These are phyloP conservation scores for Penicillium psychrofluorescens DNA, from an alignment of 495 filamentous ascomycete species.

Conservation along the genomic window DNA sequence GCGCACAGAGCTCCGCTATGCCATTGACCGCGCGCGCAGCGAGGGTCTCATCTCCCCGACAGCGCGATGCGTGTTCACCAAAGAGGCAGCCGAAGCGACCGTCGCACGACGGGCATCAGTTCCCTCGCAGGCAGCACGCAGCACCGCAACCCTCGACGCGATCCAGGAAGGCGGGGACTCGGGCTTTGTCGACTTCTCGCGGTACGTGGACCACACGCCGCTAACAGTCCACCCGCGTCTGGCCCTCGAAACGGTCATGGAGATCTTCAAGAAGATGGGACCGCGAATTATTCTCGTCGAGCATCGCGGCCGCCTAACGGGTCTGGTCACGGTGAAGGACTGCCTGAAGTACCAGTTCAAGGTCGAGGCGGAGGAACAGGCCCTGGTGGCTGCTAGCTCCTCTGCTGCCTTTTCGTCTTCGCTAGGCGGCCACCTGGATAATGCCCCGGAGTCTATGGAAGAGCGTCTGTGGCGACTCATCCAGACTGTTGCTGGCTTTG, in stretches of 20 bases:
- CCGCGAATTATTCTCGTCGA: constrained; percentile 92
- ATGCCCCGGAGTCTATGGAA: constrained; percentile 35
- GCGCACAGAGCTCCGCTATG: constrained; percentile 86
- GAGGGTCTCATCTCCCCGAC: constrained; percentile 62
- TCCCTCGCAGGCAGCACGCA: constrained; percentile 14
- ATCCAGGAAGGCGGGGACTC: constrained; percentile 50
- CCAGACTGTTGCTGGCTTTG: constrained; percentile 33
- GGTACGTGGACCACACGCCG: constrained; percentile 85
- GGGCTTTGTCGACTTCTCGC: constrained; percentile 70
- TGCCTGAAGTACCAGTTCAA: constrained; percentile 97
- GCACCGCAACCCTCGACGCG: constrained; percentile 57
- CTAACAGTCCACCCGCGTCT: constrained; percentile 86
- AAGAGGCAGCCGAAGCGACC: constrained; percentile 43
- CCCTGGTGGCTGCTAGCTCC: constrained; percentile 37
- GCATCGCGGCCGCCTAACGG: constrained; percentile 71
- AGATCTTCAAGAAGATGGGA: constrained; percentile 97
- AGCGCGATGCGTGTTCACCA: constrained; percentile 72
- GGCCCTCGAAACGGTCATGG: constrained; percentile 95
- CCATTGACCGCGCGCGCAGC: constrained; percentile 75
- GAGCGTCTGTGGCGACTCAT: constrained; percentile 66
- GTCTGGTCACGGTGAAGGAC: constrained; percentile 93
- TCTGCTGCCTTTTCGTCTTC: constrained; percentile 26
- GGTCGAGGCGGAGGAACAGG: constrained; percentile 83
- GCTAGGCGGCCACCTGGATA: constrained; percentile 25
- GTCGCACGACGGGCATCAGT: constrained; percentile 28